phyloP scores from a whole-genome alignment of 805 yeast genomes.

The Schizosaccharomyces octosporus region DNA sequence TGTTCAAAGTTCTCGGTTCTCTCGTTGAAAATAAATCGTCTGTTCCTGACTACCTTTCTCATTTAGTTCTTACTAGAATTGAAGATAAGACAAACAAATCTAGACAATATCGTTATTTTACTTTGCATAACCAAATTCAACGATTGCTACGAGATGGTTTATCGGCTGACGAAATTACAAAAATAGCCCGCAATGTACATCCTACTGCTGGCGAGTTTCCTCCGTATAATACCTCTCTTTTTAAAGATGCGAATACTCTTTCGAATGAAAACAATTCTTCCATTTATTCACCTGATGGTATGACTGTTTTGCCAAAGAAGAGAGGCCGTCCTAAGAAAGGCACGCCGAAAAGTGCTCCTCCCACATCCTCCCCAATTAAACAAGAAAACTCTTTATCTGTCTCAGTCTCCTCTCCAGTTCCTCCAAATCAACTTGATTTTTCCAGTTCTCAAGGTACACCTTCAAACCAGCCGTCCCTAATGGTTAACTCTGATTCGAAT shows the following conservation, averaged over 20 bases:
- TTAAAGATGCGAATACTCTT: not conserved
- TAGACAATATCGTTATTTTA: not conserved
- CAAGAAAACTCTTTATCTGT: no score
- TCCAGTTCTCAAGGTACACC: no score
- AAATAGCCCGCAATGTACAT: not conserved
- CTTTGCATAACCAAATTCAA: not conserved
- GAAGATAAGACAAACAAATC: not conserved
- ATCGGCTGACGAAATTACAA: not conserved
- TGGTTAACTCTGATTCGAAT: no score
- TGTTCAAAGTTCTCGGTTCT: not conserved
- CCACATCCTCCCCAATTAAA: not conserved
- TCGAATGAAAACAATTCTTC: not conserved
- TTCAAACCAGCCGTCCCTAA: no score
- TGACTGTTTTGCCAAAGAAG: not conserved
- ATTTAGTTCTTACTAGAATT: not conserved
- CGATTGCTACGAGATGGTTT: not conserved
- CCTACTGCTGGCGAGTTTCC: not conserved
- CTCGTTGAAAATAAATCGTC: not conserved
- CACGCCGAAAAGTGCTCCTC: not conserved
- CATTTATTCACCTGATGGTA: not conserved
- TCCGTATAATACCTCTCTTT: not conserved
- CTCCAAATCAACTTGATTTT: no score
- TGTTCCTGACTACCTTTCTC: not conserved
- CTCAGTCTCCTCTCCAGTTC: no score
- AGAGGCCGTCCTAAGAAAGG: not conserved